Evolutionary conservation across 257 asterid species (phyloP), one percentile per base, ranked within the genome.

Genomic region (Dorcoceras hygrometricum): DNA sequence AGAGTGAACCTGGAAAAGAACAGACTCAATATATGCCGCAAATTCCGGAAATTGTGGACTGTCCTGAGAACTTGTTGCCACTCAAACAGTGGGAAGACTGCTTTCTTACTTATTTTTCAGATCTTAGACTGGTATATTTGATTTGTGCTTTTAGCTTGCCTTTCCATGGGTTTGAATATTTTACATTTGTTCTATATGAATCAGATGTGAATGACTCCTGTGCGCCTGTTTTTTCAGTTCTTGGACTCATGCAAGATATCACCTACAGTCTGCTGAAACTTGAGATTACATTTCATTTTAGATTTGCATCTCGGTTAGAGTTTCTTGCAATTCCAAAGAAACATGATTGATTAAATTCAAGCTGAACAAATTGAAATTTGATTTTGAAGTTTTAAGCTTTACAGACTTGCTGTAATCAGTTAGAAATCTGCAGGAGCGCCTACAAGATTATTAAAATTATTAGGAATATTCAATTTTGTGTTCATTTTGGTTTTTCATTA

Each of bases 41-140:
- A 79, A 87, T 94, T 82, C 96, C 99, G 59, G 97, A 82, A 68
- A 86, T 94, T 62, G 74, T 74, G 48, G 79, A 79, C 82, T 90
- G 99, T 77, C 86, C 86, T 0, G 84, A 81, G 71, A 83, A 87
- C 51, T 78, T 94, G 60, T 66, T 88, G 83, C 96, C 99, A 4
- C 89, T 81, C 76, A 82, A 87, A 82, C 81, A 84, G 75, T 94
- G 99, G 99, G 99, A 94, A 77, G 88, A 94, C 59, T 81, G 90
- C 59, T 94, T 94, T 74, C 91, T 94, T 80, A 81, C 83, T 63
- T 88, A 94, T 70, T 94, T 94, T 76, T 77, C 95, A 9, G 82
- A 85, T 84, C 80, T 94, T 61, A 85, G 99, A 81, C 84, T 46
- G 95, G 98, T 88, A 81, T 64, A 32, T 12, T 69, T 36, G 60